Evolutionary conservation across 2,329 filamentous ascomycete species (phyloP).

Genomic region (Coniochaeta sp.): DNA sequence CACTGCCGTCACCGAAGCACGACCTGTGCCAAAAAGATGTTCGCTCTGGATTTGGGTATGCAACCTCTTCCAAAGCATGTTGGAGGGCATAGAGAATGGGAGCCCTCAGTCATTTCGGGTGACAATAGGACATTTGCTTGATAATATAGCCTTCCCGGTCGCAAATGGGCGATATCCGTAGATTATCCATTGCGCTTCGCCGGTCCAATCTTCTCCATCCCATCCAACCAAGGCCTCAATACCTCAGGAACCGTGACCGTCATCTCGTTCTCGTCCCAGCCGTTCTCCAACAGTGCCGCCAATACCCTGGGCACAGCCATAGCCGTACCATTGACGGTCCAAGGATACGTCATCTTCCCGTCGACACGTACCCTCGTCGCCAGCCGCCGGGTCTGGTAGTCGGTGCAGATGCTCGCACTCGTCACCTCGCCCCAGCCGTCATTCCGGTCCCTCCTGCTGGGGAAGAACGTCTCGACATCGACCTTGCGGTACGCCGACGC

Average conservation of each 20-base stretch:
- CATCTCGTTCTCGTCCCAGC: conserved; percentile 67
- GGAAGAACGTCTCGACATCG: conserved; percentile 94
- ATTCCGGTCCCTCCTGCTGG: conserved; percentile 60
- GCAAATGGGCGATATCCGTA: too few species aligned
- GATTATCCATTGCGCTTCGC: conserved; percentile 12
- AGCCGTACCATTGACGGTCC: conserved; percentile 91
- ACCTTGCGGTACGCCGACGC: conserved; percentile 81
- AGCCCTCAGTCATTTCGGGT: too few species aligned
- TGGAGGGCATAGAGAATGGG: too few species aligned
- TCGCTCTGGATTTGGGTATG: too few species aligned
- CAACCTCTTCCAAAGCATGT: too few species aligned
- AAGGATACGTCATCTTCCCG: conserved; percentile 65
- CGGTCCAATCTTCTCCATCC: conserved; percentile 55
- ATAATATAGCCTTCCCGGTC: too few species aligned
- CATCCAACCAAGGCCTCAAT: conserved; percentile 81
- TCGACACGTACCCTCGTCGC: conserved; percentile 62
- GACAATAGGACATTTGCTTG: too few species aligned
- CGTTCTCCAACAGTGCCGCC: conserved; percentile 83
- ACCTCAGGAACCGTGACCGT: conserved; percentile 72
- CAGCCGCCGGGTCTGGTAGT: conserved; percentile 84
- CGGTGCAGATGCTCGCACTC: conserved; percentile 82
- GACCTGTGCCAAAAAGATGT: too few species aligned
- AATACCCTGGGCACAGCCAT: conserved; percentile 85
- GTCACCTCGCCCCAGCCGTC: conserved; percentile 91
- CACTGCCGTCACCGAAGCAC: too few species aligned